Base-by-base conservation (phyloP, 2,329 filamentous ascomycete genomes). In the Aspergillus unguis region DNA sequence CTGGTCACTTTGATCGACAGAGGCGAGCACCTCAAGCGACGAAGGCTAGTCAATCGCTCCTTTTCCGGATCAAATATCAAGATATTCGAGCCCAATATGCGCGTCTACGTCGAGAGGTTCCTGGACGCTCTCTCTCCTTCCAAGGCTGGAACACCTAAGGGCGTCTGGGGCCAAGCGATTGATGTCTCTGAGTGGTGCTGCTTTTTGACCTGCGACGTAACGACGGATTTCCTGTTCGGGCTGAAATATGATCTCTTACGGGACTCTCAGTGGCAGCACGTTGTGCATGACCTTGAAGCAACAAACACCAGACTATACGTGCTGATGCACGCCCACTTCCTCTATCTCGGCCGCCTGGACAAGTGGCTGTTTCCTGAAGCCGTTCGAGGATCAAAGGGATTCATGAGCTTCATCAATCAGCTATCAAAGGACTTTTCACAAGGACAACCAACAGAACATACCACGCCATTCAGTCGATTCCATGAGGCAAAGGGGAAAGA, bases 151-250 rank as follows among this genome's bases (percentile, higher is more conserved):
- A 23, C 42, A 3, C 42, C 27, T 6, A 32, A 3, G 23, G 28
- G 10, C 9, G 5, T 6, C 2, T 42, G 42, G 27, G 28, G 26
- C 10, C 42, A 11, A 7, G 23, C 42, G 1, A 23, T 31, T 6
- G 11, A 44, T n/a, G 31, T 17, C 6, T 11, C 42, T n/a, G 11
- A 32, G 11, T 31, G 27, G 28, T 31, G 27, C n/a, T 74, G 53
- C 61, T 80, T 35, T 71, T 75, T 8, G 76, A 48, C 53, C n/a
- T 57, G 80, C 54, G 78, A 81, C 52, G 73, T 80, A 51, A 80
- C 81, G 73, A 76, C 75, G 9, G 76, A 50, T 43, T 46, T 65
- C 23, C 48, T 64, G 25, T 63, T 61, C 40, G 57, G 58, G 0
- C 51, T 46, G 33, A 47, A 43, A 8, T 60, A 44, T 36, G 49